Percentiles rank a stretch among this genome's conserved stretches.
Evolutionary conservation across 2,329 filamentous ascomycete species (phyloP).

Genomic region (Microdochium nivale): DNA sequence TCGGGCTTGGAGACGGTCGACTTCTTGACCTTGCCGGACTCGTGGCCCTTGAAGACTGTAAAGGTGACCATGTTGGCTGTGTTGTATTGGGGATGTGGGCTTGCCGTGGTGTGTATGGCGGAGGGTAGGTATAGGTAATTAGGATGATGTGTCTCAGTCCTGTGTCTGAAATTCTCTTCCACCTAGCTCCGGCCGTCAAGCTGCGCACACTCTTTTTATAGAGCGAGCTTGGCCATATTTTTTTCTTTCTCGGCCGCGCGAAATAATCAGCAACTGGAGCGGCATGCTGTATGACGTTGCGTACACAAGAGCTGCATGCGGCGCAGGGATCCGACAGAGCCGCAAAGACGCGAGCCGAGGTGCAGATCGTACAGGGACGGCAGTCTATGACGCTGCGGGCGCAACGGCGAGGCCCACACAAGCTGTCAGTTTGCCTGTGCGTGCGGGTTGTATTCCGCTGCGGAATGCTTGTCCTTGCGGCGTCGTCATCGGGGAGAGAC

Average conservation of each 20-base stretch:
- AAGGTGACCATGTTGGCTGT: slow-evolving; percentile 26
- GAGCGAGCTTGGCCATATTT: neutral
- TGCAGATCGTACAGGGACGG: neutral
- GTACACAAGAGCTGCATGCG: neutral
- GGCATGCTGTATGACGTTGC: neutral
- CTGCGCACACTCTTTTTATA: too few species aligned
- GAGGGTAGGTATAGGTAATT: too few species aligned
- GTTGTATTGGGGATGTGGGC: neutral
- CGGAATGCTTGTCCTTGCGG: too few species aligned
- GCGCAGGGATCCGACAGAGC: neutral
- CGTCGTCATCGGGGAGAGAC: too few species aligned
- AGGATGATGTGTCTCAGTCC: too few species aligned
- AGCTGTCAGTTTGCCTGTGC: too few species aligned
- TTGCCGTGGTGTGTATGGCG: neutral
- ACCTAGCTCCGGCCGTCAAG: too few species aligned
- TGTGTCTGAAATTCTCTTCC: too few species aligned
- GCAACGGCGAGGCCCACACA: too few species aligned
- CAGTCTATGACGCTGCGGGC: neutral
- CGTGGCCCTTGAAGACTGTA: slow-evolving; percentile 56
- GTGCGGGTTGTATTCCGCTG: too few species aligned
- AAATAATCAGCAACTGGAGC: neutral
- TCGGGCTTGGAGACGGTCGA: slow-evolving; percentile 33
- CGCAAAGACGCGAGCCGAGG: neutral
- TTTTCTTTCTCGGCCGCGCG: neutral
- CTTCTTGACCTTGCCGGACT: slow-evolving; percentile 46